phyloP scores from a whole-genome alignment of 495 filamentous ascomycete genomes.

The Cetradonia linearis region DNA sequence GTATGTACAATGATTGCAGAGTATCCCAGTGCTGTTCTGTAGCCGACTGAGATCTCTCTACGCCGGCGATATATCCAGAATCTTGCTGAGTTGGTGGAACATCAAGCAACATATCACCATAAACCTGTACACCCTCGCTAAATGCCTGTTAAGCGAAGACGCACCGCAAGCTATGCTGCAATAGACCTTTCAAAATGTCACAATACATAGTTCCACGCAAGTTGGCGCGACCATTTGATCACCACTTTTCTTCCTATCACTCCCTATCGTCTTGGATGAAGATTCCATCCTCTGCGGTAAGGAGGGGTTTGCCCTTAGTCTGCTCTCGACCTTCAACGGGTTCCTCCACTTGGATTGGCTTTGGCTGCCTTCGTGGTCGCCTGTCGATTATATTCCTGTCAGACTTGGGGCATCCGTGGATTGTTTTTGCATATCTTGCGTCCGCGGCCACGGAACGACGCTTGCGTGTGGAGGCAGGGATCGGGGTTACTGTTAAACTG shows the following conservation, averaged over 20 bases:
- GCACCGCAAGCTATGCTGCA: slow-evolving; percentile 10
- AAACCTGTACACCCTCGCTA: slow-evolving; percentile 1
- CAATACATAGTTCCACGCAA: background rate
- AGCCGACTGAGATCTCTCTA: background rate
- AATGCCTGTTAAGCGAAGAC: background rate
- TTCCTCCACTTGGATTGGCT: no score
- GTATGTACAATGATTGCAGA: background rate
- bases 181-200: background rate
- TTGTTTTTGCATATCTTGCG: background rate
- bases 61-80: background rate
- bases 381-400: background rate
- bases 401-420: background rate
- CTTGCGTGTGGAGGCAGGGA: slow-evolving; percentile 3
- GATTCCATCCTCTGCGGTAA: background rate
- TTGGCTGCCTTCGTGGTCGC: background rate
- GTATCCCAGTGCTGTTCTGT: background rate
- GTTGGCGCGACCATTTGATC: background rate
- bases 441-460: slow-evolving; percentile 6
- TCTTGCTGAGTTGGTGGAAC: background rate
- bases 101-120: background rate
- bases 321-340: background rate
- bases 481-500: background rate
- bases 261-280: slow-evolving; percentile 3
- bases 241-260: background rate
- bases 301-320: background rate